Percentiles rank a stretch among this genome's conserved stretches.
These are phyloP conservation scores for Emericellopsis terricola DNA, from an alignment of 495 filamentous ascomycete species.

Conservation along the genomic window DNA sequence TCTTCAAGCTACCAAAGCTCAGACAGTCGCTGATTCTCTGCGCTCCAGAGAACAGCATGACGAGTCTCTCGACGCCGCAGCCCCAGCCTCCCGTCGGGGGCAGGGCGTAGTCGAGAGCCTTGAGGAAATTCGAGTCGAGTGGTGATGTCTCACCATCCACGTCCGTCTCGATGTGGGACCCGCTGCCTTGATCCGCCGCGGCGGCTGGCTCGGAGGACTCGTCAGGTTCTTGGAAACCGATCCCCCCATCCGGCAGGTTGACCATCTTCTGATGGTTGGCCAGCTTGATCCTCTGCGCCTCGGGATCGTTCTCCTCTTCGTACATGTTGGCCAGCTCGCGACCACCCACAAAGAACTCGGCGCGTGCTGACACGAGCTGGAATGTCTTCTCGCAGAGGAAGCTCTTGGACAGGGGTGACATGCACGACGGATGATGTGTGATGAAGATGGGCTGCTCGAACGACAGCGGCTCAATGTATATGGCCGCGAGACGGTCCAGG, in stretches of 20 bases:
- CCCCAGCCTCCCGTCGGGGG: constrained; percentile 95
- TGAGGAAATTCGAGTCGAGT: constrained; percentile 70
- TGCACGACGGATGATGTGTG: constrained; percentile 74
- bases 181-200: not conserved
- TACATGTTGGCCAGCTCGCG: constrained; percentile 85
- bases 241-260: constrained; percentile 13
- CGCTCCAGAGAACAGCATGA: constrained; percentile 70
- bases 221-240: not conserved
- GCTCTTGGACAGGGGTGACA: constrained; percentile 84
- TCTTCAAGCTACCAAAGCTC: constrained; percentile 70
- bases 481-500: constrained; percentile 62
- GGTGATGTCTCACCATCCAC: constrained; percentile 15
- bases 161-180: not conserved
- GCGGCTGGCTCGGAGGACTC: constrained; percentile 6
- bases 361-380: constrained; percentile 57
- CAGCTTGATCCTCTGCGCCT: constrained; percentile 75
- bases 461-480: constrained; percentile 53
- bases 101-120: constrained; percentile 69
- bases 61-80: constrained; percentile 73
- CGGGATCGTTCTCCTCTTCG: constrained; percentile 93
- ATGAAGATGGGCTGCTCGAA: constrained; percentile 67
- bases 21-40: constrained; percentile 67
- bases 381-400: constrained; percentile 41
- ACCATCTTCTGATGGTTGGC: constrained; percentile 18
- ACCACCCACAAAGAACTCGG: constrained; percentile 71